Base-by-base conservation (phyloP, 78 protist species). In the Dictyostelium firmibasis region DNA sequence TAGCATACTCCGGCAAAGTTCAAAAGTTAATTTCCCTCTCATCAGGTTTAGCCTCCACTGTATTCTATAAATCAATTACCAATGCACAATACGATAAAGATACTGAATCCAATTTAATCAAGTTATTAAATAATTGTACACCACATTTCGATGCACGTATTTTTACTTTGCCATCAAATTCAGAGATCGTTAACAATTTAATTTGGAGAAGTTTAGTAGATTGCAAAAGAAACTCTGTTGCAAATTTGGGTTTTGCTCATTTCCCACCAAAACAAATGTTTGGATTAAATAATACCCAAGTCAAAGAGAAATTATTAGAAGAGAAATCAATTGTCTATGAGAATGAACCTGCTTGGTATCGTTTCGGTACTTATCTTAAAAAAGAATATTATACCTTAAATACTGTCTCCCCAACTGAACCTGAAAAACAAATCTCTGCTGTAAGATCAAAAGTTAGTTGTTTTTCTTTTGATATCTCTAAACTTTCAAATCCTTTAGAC, bases 191-290 rank as follows among this genome's bases (percentile, higher is more conserved):
- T 14, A 57, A 44, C 5, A 93, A 93, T 41, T 27, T 93, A 29
- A 41, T 72, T 53, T 93, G 96, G 96, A 93, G 96, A 86, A 85
- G 88, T 70, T 41, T 57, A 25, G 38, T 77, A 2, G 96, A 93
- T 64, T 86, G 96, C 20, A 62, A 31, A 47, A 83, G 96, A 78
- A 93, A 93, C 6, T 38, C 75, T 0, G 75, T 93, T 16, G 35
- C 86, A 18, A 79, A 85, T 36, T 31, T 83, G 18, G 96, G 86
- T 10, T 79, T 77, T 25, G 86, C 92, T 18, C 77, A 93, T 50
- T 93, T 93, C 57, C 7, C 82, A 38, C 92, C 77, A 43, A 93
- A 84, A 35, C 43, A 27, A 57, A 64, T 81, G 36, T 29, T 25
- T 0, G 86, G 87, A 31, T 38, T 79, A 1, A 75, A 62, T 47